A percentile compares a stretch with the other conserved stretches of the same genome.
These are phyloP conservation scores for Reticulascus tulasneorum DNA, from an alignment of 2,329 filamentous ascomycete species.

Conservation along the genomic window DNA sequence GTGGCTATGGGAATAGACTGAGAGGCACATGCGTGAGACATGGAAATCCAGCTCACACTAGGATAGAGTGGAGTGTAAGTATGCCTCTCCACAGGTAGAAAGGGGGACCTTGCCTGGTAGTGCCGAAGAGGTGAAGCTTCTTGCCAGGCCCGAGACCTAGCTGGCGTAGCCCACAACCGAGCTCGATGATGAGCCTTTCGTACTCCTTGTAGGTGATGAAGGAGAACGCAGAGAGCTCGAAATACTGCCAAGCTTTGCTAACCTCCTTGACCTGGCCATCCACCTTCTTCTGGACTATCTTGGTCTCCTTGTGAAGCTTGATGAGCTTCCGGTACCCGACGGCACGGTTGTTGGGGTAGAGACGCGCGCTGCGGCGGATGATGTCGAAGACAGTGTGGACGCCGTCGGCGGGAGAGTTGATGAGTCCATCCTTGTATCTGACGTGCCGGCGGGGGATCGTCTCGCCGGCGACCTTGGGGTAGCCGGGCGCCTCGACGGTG, in stretches of 20 bases:
- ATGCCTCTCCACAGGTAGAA: slow-evolving; percentile 2
- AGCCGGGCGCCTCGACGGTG: slow-evolving; percentile 68
- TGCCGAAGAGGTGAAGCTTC: slow-evolving; percentile 71
- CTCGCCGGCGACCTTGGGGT: slow-evolving; percentile 69
- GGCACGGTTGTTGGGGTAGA: slow-evolving; percentile 60
- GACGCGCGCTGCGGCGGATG: slow-evolving; percentile 62
- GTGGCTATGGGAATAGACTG: slow-evolving; percentile 92
- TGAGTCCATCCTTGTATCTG: slow-evolving; percentile 65
- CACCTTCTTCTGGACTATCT: slow-evolving; percentile 84
- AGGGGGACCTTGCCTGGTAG: slow-evolving; percentile 61
- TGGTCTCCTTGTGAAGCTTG: slow-evolving; percentile 75
- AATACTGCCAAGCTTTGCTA: slow-evolving; percentile 89
- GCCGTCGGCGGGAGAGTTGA: slow-evolving; percentile 61
- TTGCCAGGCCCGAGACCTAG: slow-evolving; percentile 40
- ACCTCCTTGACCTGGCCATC: slow-evolving; percentile 76
- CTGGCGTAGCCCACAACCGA: slow-evolving; percentile 70
- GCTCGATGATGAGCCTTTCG: slow-evolving; percentile 61
- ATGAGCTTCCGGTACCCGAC: slow-evolving; percentile 71
- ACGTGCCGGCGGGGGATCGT: slow-evolving; percentile 77
- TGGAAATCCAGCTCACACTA: slow-evolving; percentile 77
- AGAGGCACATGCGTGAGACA: slow-evolving; percentile 72
- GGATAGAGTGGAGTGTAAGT: slow-evolving; percentile 8
- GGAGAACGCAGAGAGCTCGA: slow-evolving; percentile 73
- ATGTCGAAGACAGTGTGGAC: slow-evolving; percentile 78
- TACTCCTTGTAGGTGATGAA: slow-evolving; percentile 80